Evolutionary conservation across 2,329 filamentous ascomycete species (phyloP).

Genomic region (Thelonectria blattea): DNA sequence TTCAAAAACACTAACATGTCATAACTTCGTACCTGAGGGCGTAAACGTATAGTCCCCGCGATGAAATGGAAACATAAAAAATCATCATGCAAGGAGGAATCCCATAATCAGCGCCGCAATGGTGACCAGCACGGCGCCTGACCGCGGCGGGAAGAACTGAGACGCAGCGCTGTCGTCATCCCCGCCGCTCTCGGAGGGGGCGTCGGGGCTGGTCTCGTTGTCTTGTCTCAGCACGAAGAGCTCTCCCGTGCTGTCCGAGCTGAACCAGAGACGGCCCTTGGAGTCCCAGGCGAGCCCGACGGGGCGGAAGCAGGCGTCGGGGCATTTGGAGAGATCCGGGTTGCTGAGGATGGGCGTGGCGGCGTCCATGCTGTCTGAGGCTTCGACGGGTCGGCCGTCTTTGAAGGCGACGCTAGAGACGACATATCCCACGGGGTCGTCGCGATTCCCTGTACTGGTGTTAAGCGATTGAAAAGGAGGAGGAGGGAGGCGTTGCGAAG

Average conservation of each 20-base stretch:
- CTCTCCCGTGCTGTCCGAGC: constrained; percentile 68
- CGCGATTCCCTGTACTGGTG: constrained; percentile 46
- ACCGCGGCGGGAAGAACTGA: constrained; percentile 28
- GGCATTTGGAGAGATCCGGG: constrained; percentile 58
- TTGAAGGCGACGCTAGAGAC: constrained; percentile 50
- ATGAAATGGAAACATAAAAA: background rate
- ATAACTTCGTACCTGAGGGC: constrained; percentile 4
- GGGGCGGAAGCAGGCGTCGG: constrained; percentile 65
- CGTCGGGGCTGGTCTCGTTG: constrained; percentile 13
- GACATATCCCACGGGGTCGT: constrained; percentile 54
- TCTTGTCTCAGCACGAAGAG: constrained; percentile 59
- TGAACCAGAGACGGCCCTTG: constrained; percentile 65
- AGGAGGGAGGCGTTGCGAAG: background rate
- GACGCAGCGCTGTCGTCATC: constrained; percentile 31
- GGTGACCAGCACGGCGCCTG: constrained; percentile 33
- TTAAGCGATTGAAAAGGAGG: constrained; percentile 7
- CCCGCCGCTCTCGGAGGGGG: constrained; percentile 8
- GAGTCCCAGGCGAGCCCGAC: constrained; percentile 61
- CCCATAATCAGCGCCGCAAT: constrained; percentile 39
- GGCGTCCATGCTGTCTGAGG: constrained; percentile 52
- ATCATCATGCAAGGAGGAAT: constrained; percentile 37
- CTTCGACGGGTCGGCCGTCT: constrained; percentile 49
- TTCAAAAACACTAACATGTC: background rate
- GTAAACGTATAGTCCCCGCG: background rate
- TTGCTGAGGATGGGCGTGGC: constrained; percentile 62